Evolutionary conservation across 2,329 filamentous ascomycete genomes (phyloP).

Genomic region (Xylaria sp.): DNA sequence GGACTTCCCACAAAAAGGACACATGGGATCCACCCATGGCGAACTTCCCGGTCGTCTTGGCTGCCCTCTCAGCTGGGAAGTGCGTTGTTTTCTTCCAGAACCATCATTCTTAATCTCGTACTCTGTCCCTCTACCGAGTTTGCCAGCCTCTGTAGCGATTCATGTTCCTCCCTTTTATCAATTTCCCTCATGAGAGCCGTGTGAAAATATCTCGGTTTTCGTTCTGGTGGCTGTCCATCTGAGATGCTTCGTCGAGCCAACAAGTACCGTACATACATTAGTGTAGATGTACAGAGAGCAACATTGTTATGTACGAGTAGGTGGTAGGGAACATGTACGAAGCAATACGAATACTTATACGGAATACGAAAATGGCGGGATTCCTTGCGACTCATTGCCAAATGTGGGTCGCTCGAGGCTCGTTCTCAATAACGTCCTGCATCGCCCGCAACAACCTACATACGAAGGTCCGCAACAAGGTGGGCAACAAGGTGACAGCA

Average conservation of each 20-base stretch:
- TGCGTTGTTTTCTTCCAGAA: background rate
- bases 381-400: background rate
- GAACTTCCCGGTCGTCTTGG: background rate
- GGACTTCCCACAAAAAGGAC: slow-evolving; percentile 26
- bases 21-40: background rate
- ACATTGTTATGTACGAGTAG: background rate
- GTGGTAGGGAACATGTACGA: background rate
- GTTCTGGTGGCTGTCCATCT: too few species aligned
- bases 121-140: too few species aligned
- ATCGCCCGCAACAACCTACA: too few species aligned
- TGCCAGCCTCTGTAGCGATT: too few species aligned
- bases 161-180: too few species aligned
- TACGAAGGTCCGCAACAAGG: too few species aligned
- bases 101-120: background rate
- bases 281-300: background rate
- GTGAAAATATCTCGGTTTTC: too few species aligned
- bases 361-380: background rate
- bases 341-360: background rate
- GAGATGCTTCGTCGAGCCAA: background rate
- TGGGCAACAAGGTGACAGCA: too few species aligned
- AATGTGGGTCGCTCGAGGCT: background rate
- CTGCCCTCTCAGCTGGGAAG: background rate
- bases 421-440: background rate
- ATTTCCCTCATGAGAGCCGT: too few species aligned
- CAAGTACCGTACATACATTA: background rate